Evolutionary conservation across 2,329 filamentous ascomycete genomes (phyloP), one percentile per base, ranked within the genome.

Genomic region (Xylaria sp.): DNA sequence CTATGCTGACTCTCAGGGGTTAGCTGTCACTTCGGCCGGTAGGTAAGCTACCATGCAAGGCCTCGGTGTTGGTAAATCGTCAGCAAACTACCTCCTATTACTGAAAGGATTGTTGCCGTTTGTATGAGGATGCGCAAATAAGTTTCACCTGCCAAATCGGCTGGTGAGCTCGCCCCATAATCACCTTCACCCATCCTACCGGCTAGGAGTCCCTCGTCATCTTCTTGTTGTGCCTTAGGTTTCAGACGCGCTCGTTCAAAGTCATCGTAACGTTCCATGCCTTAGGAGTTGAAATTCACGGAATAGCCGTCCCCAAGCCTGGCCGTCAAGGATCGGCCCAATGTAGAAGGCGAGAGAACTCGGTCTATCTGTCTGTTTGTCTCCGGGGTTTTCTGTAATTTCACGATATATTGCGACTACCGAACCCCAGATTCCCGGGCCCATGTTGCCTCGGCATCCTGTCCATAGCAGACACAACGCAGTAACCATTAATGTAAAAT

Each of bases 141-240:
- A 27, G 53, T 59, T 49, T 65, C 62, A 68, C 66, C 62, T 68
- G 45, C 66, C 58, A 31, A 15, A 44, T 58, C 57, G 47, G 56
- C 57, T n/a, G 53, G 56, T 42, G 15, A 39, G 17, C 22, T n/a
- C 17, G 9, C 45, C 29, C 60, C 56, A 45, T 53, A 22, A n/a
- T 42, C 36, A n/a, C 38, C 44, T 38, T 51, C 39, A 44, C 39
- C 20, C 54, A 58, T 60, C 55, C 55, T 57, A 6, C 55, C 11
- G 31, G 13, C 33, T 29, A 11, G 44, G 17, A 27, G 36, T 36
- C 17, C 44, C 33, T 29, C 42, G 17, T 11, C 50, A 36, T 36
- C 9, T 33, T 20, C 29, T 57, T 38, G 25, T 5, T 45, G 25
- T 5, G 22, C 36, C n/a, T 13, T 36, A 33, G 17, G 61, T 65